These are phyloP conservation scores for Euryodendron excelsum DNA, from an alignment of 148 eudicot species.

Conservation along the genomic window DNA sequence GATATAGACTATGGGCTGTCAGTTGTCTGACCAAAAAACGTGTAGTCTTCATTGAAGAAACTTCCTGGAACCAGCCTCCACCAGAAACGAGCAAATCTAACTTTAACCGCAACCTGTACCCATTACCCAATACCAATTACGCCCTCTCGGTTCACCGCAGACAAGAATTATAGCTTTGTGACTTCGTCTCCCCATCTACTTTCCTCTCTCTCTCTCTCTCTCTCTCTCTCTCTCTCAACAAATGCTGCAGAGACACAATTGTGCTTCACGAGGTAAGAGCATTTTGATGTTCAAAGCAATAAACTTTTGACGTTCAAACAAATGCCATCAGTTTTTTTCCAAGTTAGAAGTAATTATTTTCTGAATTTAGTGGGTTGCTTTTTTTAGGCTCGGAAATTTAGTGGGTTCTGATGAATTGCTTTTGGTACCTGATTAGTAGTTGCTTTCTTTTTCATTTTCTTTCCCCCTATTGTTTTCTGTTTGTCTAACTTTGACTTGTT, in stretches of 20 bases:
- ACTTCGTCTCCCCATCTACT: neutral
- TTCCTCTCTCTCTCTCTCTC: neutral
- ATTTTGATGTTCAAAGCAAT: neutral
- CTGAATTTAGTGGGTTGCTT: neutral
- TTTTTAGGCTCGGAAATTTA: neutral
- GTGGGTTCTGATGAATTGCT: neutral
- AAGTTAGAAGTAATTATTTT: neutral
- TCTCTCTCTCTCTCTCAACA: neutral
- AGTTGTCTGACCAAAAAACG: neutral
- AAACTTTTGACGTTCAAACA: no score
- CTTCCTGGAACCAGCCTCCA: constrained; percentile 1
- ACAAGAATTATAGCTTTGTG: neutral
- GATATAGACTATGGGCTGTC: neutral
- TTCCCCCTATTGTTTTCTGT: neutral
- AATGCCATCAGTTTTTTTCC: no score
- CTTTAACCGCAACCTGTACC: neutral
- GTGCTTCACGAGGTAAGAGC: neutral
- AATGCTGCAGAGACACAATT: neutral
- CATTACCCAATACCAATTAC: neutral
- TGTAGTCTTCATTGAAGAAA: neutral
- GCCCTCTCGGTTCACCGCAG: neutral
- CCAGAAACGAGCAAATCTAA: neutral
- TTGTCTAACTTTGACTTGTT: neutral
- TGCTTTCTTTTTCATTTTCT: neutral
- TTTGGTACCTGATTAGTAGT: neutral